These are phyloP conservation scores for Dinochytrium kinnereticum DNA, from an alignment of 371 early-diverging fungal genomes.

Conservation along the genomic window DNA sequence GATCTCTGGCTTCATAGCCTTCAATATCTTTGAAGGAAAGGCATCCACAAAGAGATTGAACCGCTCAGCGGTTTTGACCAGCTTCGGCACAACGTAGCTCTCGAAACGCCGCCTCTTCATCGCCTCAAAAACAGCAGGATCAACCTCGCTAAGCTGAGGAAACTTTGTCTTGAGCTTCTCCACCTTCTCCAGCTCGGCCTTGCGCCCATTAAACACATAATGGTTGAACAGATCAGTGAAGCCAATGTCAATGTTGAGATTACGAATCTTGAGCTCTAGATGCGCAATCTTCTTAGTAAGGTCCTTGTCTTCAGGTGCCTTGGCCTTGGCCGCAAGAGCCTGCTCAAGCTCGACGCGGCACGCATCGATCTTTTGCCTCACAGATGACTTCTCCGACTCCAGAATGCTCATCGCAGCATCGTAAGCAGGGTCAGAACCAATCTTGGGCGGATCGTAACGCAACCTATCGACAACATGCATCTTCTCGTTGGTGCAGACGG, in stretches of 20 bases:
- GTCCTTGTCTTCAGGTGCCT: not conserved
- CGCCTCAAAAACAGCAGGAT: conserved; percentile 25
- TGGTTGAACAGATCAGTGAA: conserved; percentile 19
- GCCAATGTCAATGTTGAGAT: conserved; percentile 13
- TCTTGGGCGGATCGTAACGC: not conserved
- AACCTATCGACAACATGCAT: not conserved
- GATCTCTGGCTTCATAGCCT: conserved; percentile 22
- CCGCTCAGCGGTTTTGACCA: conserved; percentile 30
- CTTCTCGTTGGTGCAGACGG: conserved; percentile 1
- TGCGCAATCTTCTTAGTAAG: not conserved
- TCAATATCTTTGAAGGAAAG: conserved; percentile 32
- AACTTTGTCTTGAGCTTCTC: not conserved
- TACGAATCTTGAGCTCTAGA: not conserved
- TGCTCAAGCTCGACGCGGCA: not conserved
- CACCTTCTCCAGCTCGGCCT: not conserved
- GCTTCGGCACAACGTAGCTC: conserved; percentile 28
- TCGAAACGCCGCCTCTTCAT: conserved; percentile 40
- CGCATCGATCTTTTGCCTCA: not conserved
- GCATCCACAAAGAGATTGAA: conserved; percentile 38
- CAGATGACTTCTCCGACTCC: not conserved
- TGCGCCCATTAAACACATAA: conserved; percentile 22
- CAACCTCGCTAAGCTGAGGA: not conserved
- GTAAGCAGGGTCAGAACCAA: not conserved
- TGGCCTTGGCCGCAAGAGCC: not conserved
- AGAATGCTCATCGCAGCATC: conserved; percentile 1